Base-by-base conservation (phyloP, 169 alveolate species). In the Plasmodium falciparum region DNA sequence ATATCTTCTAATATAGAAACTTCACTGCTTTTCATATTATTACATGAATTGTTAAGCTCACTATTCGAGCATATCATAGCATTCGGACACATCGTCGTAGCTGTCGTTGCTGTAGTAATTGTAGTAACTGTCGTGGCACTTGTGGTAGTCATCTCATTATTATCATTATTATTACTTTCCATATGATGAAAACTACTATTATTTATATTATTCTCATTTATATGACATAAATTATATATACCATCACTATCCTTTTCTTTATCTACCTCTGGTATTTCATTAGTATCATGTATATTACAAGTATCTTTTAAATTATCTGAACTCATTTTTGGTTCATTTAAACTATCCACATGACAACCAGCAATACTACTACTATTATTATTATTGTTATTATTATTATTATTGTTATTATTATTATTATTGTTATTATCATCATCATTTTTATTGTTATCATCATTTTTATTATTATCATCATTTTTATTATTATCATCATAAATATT, bases 121-220 rank as follows among this genome's bases (percentile, higher is more conserved):
- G 72, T 20, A 63, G 29, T 43, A 39, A 29, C 29, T 5, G 22
- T 29, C 2, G 29, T 22, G n/a, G 61, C 17, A n/a, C 39, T 67
- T n/a, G 74, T 74, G 6, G 24, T 39, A 20, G 86, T 22, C 1
- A 49, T 62, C n/a, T 73, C 63, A 20, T 73, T 74, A 7, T 52
- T 66, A 59, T 74, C 88, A 11, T 67, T 45, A n/a, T 74, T 74
- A 54, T 74, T 74, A 20, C 88, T 74, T 45, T 20, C 63, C 74
- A 74, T 78, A 56, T 78, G 65, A 43, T 50, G 26, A 11, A 22
- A 24, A 26, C 33, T 78, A 17, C 71, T 78, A 65, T 66, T 78
- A 47, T 33, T 78, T 15, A 65, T 54, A 39, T 52, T 65, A 29
- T 66, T 78, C n/a, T 29, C 67, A 29, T 49, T 45, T 20, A 26